Evolutionary conservation across 805 yeast genomes (phyloP), one percentile per base, ranked within the genome.

Genomic region (Starmerella potacharoeniae): DNA sequence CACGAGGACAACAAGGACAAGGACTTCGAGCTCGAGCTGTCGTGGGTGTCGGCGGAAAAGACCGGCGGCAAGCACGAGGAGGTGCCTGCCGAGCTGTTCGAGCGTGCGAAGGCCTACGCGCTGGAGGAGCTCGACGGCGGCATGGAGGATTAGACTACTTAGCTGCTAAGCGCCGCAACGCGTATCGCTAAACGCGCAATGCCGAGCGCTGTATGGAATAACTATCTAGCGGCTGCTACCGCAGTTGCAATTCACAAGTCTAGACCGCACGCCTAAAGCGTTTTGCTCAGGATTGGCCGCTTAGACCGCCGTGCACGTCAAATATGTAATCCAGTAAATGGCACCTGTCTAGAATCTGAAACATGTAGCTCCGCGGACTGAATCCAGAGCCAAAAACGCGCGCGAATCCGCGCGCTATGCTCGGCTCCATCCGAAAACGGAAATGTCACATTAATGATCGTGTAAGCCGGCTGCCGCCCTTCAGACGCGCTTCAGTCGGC

Each of bases 1-100:
- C 98, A 95, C 67, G 99, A 93, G 72, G 98, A 93, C 67, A 88
- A 89, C 71, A 93, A 91, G 71, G 98, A 93, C 69, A 93, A 91
- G 71, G 97, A 90, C 57, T 93, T 89, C 68, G 98, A 93, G 72
- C 77, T 93, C 60, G 99, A 93, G 67, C 77, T 93, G 65, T 80
- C 93, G 62, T 93, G 98, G 98, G 81, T 82, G 53, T 66, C 68
- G 39, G 77, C 79, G 33, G 91, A 84, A 65, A 46, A 46, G 49
- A 91, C 97, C 6, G 77, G 77, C 5, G 95, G 96, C 16, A 68
- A 74, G 57, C 97, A 93, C 69, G 79, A 81, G 67, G 77, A 80
- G 62, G 86, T 93, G 44, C 95, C 96, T 29, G 82, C 79, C 44
- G 91, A 81, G 16, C 70, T 91, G 60, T 74, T 89, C 53, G 80